Conservation (phyloP, 352 stramenopile genomes). For the Pythium rishiriense region DNA sequence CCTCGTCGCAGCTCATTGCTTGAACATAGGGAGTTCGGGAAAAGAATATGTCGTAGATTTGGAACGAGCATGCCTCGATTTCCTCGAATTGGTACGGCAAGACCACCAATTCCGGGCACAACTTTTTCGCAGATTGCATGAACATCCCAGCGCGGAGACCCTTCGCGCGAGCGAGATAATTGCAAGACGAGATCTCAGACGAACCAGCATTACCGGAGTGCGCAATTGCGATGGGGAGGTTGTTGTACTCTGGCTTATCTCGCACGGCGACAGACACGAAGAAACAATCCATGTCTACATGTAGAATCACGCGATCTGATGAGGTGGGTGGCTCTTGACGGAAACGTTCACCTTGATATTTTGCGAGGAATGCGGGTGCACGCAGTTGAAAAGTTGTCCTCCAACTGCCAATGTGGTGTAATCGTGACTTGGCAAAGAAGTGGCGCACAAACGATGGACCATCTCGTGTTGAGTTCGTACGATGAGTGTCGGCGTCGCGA, state of each 20-base stretch:
- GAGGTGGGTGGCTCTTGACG: slow-evolving; percentile 35
- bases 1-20: slow-evolving; percentile 96
- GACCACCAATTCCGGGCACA: slow-evolving; percentile 92
- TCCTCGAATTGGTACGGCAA: slow-evolving; percentile 94
- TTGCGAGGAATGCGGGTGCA: slow-evolving; percentile 54
- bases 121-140: slow-evolving; percentile 88
- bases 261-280: slow-evolving; percentile 92
- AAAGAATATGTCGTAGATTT: slow-evolving; percentile 93
- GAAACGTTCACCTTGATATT: slow-evolving; percentile 55
- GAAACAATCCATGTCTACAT: slow-evolving; percentile 98
- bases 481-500: neutral
- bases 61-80: slow-evolving; percentile 89
- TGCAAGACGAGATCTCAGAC: slow-evolving; percentile 94
- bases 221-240: slow-evolving; percentile 89
- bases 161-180: slow-evolving; percentile 92
- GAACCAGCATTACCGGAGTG: slow-evolving; percentile 79
- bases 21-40: slow-evolving; percentile 87
- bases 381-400: slow-evolving; percentile 72
- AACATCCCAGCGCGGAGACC: slow-evolving; percentile 95
- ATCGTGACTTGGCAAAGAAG: slow-evolving; percentile 83
- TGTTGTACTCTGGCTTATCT: slow-evolving; percentile 69
- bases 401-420: slow-evolving; percentile 88
- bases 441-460: slow-evolving; percentile 72
- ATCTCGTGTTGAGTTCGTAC: slow-evolving; percentile 69
- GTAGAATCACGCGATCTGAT: slow-evolving; percentile 86